Base-by-base conservation (phyloP, 139 green algal species). In the Edaphochlamys debaryana region DNA sequence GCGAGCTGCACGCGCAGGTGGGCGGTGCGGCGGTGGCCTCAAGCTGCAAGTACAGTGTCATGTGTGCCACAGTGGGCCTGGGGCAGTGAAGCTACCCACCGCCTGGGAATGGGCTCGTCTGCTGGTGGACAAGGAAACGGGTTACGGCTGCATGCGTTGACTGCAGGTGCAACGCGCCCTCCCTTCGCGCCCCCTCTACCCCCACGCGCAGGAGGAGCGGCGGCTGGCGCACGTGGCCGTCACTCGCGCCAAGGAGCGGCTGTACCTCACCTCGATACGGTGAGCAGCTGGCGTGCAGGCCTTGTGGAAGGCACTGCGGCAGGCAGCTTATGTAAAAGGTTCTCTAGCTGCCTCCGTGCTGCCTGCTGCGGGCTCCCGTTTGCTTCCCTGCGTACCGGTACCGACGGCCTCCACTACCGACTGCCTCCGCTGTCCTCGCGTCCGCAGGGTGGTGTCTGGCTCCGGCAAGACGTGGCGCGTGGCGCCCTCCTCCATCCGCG, bases 211-310 rank as follows among this genome's bases (percentile, higher is more conserved):
- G 71, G 71, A 79, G 50, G 71, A 79, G 71, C 71, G 71, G 71
- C 71, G 71, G 34, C 50, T 79, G 34, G 71, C 71, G 22, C 71
- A 79, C 34, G 71, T 79, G 71, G 71, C 71, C 1, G 71, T 79
- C 6, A 79, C 71, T 7, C 50, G 71, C 29, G 71, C 71, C 71
- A 79, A 67, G 71, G 71, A 79, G 34, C 71, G 71, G 0, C 52
- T 79, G 22, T 67, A 54, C 71, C 38, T 79, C 71, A 79, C 71
- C 22, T 9, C 50, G 50, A 79, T 79, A 2, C 36, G 71, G 70
- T 78, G 70, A 25, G 70, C 0, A 17, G 17, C 36, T 4, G 34
- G 11, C 15, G 34, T 2, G 64, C 5, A 13, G 25, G 4, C 19
- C 11, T 9, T 9, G 34, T n/a, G 29, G 15, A 11, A 70, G 22